A percentile compares a stretch with the other conserved stretches of the same genome.
phyloP scores from a whole-genome alignment of 2,329 filamentous ascomycete genomes.

The Xylariaceae sp. region DNA sequence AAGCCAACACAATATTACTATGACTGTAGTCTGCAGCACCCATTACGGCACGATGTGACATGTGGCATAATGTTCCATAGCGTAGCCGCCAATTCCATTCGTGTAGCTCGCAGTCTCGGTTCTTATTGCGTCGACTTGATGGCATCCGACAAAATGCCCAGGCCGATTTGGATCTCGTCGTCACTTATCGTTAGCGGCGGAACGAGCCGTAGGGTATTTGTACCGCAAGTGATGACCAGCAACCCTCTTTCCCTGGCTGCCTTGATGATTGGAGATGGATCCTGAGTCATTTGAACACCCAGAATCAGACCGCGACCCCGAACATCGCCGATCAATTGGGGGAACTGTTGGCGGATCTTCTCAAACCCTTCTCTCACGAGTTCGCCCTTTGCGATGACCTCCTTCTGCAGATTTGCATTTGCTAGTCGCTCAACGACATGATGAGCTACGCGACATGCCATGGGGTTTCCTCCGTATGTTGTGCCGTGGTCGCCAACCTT shows the following conservation, averaged over 20 bases:
- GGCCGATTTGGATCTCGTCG: conserved; percentile 70
- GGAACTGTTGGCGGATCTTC: conserved; percentile 46
- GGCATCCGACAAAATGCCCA: conserved; percentile 68
- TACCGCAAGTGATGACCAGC: conserved; percentile 86
- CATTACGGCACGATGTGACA: background rate
- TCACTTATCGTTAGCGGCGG: conserved; percentile 77
- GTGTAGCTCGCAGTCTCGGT: background rate
- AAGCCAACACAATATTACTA: background rate
- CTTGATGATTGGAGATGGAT: conserved; percentile 69
- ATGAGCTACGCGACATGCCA: conserved; percentile 78
- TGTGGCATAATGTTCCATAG: background rate
- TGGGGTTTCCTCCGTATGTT: conserved; percentile 88
- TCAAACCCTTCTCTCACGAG: conserved; percentile 46
- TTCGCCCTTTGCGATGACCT: conserved; percentile 60
- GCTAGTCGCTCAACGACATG: conserved; percentile 76
- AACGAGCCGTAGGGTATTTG: conserved; percentile 87
- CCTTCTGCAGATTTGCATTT: conserved; percentile 61
- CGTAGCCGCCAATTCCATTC: background rate
- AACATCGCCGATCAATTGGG: conserved; percentile 68
- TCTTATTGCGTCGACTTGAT: conserved; percentile 33
- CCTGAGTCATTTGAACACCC: conserved; percentile 72
- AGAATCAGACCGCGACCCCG: conserved; percentile 81
- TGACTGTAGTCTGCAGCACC: background rate
- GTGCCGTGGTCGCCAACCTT: conserved; percentile 80
- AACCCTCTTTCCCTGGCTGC: conserved; percentile 83